Evolutionary conservation across 2,329 filamentous ascomycete species (phyloP).

Genomic region (Moelleriella libera): DNA sequence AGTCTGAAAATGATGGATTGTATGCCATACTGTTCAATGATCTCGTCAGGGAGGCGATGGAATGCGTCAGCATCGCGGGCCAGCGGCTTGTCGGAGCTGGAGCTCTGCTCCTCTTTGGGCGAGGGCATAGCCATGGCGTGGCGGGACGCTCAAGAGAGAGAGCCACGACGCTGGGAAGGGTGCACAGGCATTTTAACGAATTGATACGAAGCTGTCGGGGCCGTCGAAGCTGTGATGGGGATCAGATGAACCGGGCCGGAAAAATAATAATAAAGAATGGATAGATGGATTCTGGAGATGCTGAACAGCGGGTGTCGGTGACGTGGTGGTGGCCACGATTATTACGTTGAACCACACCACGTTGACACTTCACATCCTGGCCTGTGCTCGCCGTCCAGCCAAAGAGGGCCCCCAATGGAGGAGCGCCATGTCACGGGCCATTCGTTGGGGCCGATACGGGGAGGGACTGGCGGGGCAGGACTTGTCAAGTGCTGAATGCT

Average conservation of each 20-base stretch:
- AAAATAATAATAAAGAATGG: no score
- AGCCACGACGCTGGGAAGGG: not conserved
- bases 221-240: not conserved
- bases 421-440: no score
- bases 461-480: no score
- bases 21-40: slow-evolving; percentile 50
- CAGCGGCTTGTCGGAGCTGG: slow-evolving; percentile 19
- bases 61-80: slow-evolving; percentile 23
- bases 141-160: not conserved
- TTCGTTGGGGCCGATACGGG: no score
- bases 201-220: not conserved
- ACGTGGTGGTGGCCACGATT: no score
- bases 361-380: no score
- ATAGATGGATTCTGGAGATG: no score
- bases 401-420: no score
- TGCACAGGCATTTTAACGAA: not conserved
- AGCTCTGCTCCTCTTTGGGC: slow-evolving; percentile 14
- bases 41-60: slow-evolving; percentile 49
- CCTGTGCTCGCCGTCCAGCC: no score
- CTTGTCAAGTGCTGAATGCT: no score
- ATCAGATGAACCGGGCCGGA: not conserved
- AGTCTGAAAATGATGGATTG: not conserved
- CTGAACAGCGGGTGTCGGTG: no score
- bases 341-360: no score
- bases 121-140: slow-evolving; percentile 18